Evolutionary conservation across 768 basidiomycete genomes (phyloP).

Genomic region (Hortiboletus flavorubellus): DNA sequence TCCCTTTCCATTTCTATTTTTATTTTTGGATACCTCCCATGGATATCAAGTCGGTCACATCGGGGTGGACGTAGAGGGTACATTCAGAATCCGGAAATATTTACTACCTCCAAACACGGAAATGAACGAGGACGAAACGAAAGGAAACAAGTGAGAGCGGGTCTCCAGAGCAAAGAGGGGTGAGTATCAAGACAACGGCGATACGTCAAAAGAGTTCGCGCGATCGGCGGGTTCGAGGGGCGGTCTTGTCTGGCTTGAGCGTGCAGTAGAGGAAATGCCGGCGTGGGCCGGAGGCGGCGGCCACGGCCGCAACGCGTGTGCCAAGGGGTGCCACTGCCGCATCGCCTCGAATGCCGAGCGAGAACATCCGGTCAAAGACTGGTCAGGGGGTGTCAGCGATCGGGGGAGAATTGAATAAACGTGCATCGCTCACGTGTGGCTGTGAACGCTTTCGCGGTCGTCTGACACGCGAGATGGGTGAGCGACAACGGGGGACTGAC

Average conservation of each 20-base stretch:
- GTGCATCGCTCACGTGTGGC: slow-evolving; percentile 59
- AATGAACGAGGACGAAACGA: background rate
- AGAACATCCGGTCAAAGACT: slow-evolving; percentile 93
- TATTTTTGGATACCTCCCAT: slow-evolving; percentile 17
- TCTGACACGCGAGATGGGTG: slow-evolving; percentile 85
- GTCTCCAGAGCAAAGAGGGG: too few species aligned
- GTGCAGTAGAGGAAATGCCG: slow-evolving; percentile 84
- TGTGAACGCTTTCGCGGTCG: slow-evolving; percentile 83
- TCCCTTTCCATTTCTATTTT: too few species aligned
- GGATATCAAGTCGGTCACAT: background rate
- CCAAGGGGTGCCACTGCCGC: slow-evolving; percentile 57
- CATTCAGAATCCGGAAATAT: slow-evolving; percentile 14
- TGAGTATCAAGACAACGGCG: too few species aligned
- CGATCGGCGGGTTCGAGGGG: slow-evolving; percentile 43
- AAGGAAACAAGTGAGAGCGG: background rate
- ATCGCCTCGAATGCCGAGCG: slow-evolving; percentile 73
- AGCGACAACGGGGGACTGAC: slow-evolving; percentile 85
- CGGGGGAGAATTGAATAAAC: background rate
- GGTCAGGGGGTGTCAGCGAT: background rate
- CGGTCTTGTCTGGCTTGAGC: slow-evolving; percentile 56
- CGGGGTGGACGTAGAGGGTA: slow-evolving; percentile 13
- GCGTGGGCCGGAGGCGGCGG: slow-evolving; percentile 68
- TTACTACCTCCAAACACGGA: slow-evolving; percentile 9
- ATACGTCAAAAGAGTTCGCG: slow-evolving; percentile 29
- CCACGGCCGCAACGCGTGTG: slow-evolving; percentile 60